Evolutionary conservation across 2,329 filamentous ascomycete genomes (phyloP).

Genomic region (Botrytis medusae): DNA sequence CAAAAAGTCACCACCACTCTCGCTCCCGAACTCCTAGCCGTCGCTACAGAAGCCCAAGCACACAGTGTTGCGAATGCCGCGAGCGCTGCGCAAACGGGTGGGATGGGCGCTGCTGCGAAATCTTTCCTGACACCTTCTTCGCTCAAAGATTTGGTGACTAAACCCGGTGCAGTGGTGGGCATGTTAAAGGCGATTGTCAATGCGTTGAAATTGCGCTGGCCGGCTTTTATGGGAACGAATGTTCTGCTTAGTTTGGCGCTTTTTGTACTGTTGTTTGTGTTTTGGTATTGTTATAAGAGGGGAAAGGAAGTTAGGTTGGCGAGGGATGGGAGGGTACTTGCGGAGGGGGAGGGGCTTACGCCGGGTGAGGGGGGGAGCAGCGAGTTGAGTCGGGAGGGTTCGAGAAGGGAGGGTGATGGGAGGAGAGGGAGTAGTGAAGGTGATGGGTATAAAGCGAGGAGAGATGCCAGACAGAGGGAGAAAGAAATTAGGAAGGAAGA

Average conservation of each 20-base stretch:
- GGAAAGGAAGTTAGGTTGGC: conserved; percentile 77
- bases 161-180: conserved; percentile 80
- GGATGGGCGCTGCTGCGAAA: conserved; percentile 58
- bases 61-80: conserved; percentile 26
- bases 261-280: conserved; percentile 80
- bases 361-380: conserved; percentile 25
- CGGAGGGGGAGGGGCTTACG: conserved; percentile 19
- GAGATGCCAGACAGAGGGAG: conserved; percentile 16
- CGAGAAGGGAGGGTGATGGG: background rate
- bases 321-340: conserved; percentile 27
- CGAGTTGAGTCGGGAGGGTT: conserved; percentile 1
- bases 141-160: conserved; percentile 76
- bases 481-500: conserved; percentile 17
- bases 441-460: conserved; percentile 22
- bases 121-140: conserved; percentile 69
- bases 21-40: conserved; percentile 79
- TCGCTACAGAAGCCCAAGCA: conserved; percentile 68
- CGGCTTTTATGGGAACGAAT: conserved; percentile 87
- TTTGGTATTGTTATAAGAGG: conserved; percentile 98
- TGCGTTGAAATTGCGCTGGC: conserved; percentile 83
- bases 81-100: conserved; percentile 29
- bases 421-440: background rate
- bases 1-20: conserved; percentile 75
- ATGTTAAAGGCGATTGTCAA: conserved; percentile 90
- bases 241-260: conserved; percentile 86